These are phyloP conservation scores for Fusarium sp. DNA, from an alignment of 2,329 filamentous ascomycete species.

Conservation along the genomic window DNA sequence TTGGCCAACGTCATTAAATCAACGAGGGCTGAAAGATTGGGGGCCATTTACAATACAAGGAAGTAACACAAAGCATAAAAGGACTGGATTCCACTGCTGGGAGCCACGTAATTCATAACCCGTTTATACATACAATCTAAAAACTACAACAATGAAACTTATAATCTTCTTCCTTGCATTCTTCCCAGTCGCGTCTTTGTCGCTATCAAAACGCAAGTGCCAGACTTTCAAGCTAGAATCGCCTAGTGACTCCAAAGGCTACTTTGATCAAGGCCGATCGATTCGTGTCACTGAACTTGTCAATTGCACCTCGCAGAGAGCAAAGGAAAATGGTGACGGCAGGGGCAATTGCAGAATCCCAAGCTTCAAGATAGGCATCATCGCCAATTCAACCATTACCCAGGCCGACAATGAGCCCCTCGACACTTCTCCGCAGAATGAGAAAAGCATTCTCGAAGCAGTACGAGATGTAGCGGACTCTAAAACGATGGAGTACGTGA, in stretches of 20 bases:
- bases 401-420: accelerated
- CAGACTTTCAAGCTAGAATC: background rate
- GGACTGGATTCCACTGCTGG: too few species aligned
- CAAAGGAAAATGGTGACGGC: background rate
- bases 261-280: accelerated
- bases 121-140: accelerated
- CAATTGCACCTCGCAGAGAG: background rate
- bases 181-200: background rate
- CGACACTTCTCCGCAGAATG: background rate
- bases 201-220: background rate
- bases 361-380: background rate
- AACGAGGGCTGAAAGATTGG: background rate
- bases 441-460: background rate
- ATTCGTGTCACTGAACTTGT: background rate
- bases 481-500: background rate
- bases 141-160: background rate
- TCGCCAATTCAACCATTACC: background rate
- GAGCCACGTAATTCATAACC: too few species aligned
- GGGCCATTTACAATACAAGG: background rate
- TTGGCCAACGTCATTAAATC: background rate
- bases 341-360: background rate
- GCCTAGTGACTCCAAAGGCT: background rate
- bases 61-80: background rate
- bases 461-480: background rate
- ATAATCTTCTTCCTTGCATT: background rate